phyloP scores from a whole-genome alignment of 257 asterid species.

The Solanum boliviense region DNA sequence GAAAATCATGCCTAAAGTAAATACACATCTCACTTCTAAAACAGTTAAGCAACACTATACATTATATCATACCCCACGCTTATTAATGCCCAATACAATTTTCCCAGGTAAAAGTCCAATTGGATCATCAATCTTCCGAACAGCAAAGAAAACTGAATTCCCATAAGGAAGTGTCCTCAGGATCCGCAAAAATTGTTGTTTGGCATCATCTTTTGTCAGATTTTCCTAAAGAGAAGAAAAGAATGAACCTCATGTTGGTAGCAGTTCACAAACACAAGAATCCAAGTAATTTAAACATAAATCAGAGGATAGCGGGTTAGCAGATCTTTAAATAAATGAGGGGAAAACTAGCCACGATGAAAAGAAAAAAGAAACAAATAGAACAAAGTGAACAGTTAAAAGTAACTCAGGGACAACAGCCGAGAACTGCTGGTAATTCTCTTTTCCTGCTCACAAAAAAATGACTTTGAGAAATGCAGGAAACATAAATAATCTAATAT shows the following conservation, averaged over 20 bases:
- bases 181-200: slow-evolving; percentile 87
- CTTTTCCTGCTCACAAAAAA: neutral
- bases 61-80: slow-evolving; percentile 76
- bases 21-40: neutral
- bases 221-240: slow-evolving; percentile 47
- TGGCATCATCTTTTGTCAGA: slow-evolving; percentile 93
- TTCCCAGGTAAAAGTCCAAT: slow-evolving; percentile 96
- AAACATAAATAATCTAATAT: neutral
- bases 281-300: neutral
- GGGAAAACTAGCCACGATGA: neutral
- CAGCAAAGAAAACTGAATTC: slow-evolving; percentile 95
- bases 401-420: neutral
- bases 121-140: slow-evolving; percentile 98
- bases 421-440: neutral
- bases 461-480: neutral
- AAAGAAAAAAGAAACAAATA: neutral
- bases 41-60: neutral
- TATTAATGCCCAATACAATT: slow-evolving; percentile 81
- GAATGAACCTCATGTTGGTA: neutral
- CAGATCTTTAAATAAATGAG: neutral
- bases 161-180: slow-evolving; percentile 95
- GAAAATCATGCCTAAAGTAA: neutral
- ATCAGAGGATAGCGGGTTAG: neutral
- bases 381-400: neutral
- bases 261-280: neutral